Evolutionary conservation across 345 rosid genomes (phyloP).

Genomic region (Lagerstroemia speciosa): DNA sequence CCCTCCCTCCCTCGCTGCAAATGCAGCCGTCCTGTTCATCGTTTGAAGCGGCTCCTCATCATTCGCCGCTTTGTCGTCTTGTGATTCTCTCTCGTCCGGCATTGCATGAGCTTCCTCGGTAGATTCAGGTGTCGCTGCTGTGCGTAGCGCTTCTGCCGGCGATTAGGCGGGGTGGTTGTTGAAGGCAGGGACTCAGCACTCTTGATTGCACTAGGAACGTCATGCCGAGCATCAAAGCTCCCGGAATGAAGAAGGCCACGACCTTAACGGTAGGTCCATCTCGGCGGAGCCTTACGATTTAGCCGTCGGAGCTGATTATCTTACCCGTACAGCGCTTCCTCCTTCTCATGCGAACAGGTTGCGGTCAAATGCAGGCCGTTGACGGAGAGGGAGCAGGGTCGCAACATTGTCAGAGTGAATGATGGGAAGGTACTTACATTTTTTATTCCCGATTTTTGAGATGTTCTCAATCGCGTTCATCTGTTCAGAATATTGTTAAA

Average conservation of each 20-base stretch:
- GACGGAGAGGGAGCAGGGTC: slow-evolving; percentile 50
- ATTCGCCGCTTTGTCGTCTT: slow-evolving; percentile 1
- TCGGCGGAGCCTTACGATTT: background rate
- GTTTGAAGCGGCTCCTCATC: background rate
- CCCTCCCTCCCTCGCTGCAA: background rate
- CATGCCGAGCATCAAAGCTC: slow-evolving; percentile 16
- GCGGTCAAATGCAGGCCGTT: slow-evolving; percentile 83
- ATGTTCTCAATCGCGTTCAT: background rate
- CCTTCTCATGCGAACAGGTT: slow-evolving; percentile 33
- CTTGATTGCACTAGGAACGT: background rate
- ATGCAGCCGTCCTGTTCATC: slow-evolving; percentile 2
- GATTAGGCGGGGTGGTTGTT: background rate
- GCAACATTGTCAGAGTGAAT: slow-evolving; percentile 67
- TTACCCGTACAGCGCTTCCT: background rate
- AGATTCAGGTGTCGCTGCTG: background rate
- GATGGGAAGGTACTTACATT: slow-evolving; percentile 35
- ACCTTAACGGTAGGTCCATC: slow-evolving; percentile 9
- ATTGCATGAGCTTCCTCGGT: background rate
- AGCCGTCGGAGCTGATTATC: background rate
- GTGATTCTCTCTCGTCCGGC: background rate
- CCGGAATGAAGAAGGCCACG: slow-evolving; percentile 8
- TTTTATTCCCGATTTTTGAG: background rate
- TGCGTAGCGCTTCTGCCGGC: background rate
- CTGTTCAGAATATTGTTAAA: background rate
- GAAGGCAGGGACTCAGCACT: background rate